Percentiles rank a stretch among this genome's conserved stretches.
Conservation (phyloP, 352 stramenopile species). For the Globisporangium nunn region DNA sequence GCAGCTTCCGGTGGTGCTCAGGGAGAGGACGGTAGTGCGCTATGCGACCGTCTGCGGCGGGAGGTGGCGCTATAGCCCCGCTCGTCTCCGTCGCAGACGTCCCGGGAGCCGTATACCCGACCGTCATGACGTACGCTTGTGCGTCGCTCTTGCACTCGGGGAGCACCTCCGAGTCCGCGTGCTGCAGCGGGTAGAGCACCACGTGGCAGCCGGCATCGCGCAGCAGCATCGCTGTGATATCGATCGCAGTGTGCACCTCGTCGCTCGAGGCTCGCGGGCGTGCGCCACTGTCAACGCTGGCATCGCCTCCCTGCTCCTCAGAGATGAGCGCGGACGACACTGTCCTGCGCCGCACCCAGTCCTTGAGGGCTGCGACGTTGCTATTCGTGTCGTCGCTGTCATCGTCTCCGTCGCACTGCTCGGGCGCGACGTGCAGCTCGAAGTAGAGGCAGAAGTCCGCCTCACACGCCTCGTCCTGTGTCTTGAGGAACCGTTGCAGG, state of each 20-base stretch:
- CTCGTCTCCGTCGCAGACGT: neutral
- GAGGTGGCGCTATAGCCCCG: neutral
- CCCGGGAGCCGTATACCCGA: constrained; percentile 21
- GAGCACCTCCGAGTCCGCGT: constrained; percentile 14
- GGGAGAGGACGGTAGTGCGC: constrained; percentile 6
- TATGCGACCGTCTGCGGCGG: too few species aligned
- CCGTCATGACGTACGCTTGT: constrained; percentile 35
- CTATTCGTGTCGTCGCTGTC: neutral
- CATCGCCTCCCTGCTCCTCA: neutral
- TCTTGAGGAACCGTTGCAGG: constrained; percentile 10
- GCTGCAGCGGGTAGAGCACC: constrained; percentile 31
- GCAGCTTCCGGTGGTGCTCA: constrained; percentile 16
- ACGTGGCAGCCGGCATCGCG: constrained; percentile 33
- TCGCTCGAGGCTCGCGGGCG: constrained; percentile 8
- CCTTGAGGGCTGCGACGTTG: neutral
- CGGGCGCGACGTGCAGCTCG: constrained; percentile 11
- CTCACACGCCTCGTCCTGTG: constrained; percentile 3
- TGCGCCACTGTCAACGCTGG: neutral
- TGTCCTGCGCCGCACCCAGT: constrained; percentile 1
- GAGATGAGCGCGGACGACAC: neutral
- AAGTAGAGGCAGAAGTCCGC: constrained; percentile 38
- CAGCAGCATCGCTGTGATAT: constrained; percentile 28
- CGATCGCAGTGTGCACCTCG: constrained; percentile 29
- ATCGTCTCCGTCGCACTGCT: neutral
- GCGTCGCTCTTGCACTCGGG: constrained; percentile 28